Conservation (phyloP, 2,329 filamentous ascomycete species). For the Xylariaceae sp. region DNA sequence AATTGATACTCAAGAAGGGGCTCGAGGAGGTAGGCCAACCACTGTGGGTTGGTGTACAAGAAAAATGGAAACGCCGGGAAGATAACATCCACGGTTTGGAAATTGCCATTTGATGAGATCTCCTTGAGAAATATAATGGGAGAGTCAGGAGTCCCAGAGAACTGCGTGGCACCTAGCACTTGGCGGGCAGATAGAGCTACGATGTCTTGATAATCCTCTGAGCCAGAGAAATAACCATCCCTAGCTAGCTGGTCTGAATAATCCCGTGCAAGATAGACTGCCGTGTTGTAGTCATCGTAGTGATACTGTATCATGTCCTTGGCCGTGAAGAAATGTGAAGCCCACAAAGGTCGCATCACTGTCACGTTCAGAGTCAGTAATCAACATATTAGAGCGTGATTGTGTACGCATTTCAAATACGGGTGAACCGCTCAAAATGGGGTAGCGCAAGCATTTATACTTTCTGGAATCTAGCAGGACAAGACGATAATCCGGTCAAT, state of each 20-base stretch:
- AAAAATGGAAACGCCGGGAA: slow-evolving; percentile 85
- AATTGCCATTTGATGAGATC: slow-evolving; percentile 80
- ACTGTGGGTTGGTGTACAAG: slow-evolving; percentile 76
- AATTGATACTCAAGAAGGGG: slow-evolving; percentile 77
- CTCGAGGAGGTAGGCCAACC: slow-evolving; percentile 75
- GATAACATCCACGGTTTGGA: slow-evolving; percentile 83
- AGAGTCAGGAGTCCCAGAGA: slow-evolving; percentile 66
- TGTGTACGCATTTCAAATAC: neutral
- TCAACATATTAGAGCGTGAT: neutral
- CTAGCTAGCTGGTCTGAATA: slow-evolving; percentile 67
- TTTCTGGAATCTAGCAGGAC: neutral
- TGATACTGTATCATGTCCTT: slow-evolving; percentile 69
- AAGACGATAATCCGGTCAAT: neutral
- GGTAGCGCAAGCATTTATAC: neutral
- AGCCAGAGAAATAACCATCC: slow-evolving; percentile 71
- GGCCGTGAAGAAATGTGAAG: slow-evolving; percentile 63
- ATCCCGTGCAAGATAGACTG: slow-evolving; percentile 60
- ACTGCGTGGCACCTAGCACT: slow-evolving; percentile 72
- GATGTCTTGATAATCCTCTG: slow-evolving; percentile 71
- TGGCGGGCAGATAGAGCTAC: slow-evolving; percentile 74
- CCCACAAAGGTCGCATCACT: slow-evolving; percentile 74
- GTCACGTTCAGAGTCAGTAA: neutral
- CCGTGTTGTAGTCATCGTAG: slow-evolving; percentile 67
- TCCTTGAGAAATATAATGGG: slow-evolving; percentile 79
- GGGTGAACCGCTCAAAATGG: neutral